Conservation (phyloP, 2,329 filamentous ascomycete species). For the Zymoseptoria tritici region DNA sequence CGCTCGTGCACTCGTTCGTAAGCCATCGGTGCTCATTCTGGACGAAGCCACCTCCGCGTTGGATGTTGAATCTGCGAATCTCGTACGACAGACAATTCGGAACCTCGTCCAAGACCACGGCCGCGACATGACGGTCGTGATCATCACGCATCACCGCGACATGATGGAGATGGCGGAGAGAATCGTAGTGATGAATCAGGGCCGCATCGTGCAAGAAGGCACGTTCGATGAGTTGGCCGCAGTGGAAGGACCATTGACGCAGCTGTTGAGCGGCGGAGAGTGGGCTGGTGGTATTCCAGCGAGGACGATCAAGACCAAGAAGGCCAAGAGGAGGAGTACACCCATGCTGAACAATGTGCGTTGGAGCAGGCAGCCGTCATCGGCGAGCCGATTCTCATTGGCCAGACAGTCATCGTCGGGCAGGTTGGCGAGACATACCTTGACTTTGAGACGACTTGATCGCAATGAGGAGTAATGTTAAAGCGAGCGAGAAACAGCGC, state of each 20-base stretch:
- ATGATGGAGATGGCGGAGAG: slow-evolving; percentile 80
- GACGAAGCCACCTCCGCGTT: slow-evolving; percentile 83
- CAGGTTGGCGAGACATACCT: neutral
- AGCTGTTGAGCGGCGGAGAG: slow-evolving; percentile 35
- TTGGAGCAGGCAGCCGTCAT: slow-evolving; percentile 1
- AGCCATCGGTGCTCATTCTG: slow-evolving; percentile 65
- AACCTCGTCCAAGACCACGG: slow-evolving; percentile 38
- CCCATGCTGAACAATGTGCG: slow-evolving; percentile 10
- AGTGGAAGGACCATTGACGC: slow-evolving; percentile 25
- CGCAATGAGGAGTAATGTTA: neutral
- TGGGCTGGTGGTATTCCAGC: slow-evolving; percentile 11
- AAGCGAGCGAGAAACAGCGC: neutral
- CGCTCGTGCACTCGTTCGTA: slow-evolving; percentile 66
- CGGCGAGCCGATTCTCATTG: neutral
- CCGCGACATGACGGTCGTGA: slow-evolving; percentile 57
- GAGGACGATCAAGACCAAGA: neutral
- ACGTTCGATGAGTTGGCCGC: slow-evolving; percentile 53
- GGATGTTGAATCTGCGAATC: slow-evolving; percentile 59
- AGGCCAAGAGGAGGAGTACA: slow-evolving; percentile 2
- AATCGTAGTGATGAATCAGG: slow-evolving; percentile 65
- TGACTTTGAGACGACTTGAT: neutral
- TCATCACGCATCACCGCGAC: slow-evolving; percentile 73
- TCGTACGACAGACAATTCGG: slow-evolving; percentile 57
- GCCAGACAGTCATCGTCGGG: neutral
- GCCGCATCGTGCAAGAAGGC: slow-evolving; percentile 60